A percentile compares a stretch with the other conserved stretches of the same genome.
Conservation (phyloP, 2,329 filamentous ascomycete species). For the Xylaria sp. region DNA sequence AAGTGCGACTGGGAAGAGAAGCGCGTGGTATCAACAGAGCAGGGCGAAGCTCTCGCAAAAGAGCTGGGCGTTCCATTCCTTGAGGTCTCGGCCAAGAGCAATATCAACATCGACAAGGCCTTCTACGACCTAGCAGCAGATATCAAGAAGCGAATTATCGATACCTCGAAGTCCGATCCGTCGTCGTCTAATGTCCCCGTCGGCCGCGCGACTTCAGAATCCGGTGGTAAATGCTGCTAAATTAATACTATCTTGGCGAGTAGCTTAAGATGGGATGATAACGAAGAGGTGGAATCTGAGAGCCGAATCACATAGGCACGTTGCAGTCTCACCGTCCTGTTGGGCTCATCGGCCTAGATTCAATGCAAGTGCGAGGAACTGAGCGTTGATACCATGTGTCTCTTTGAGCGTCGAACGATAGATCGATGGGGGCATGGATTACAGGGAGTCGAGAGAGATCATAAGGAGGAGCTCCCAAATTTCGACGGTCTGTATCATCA, state of each 20-base stretch:
- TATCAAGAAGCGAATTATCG: slow-evolving; percentile 98
- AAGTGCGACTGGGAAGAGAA: slow-evolving; percentile 99
- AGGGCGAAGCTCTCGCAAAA: slow-evolving; percentile 91
- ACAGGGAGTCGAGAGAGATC: slow-evolving; percentile 21
- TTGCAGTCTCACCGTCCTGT: slow-evolving; percentile 15
- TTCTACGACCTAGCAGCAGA: slow-evolving; percentile 95
- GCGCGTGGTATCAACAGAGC: slow-evolving; percentile 90
- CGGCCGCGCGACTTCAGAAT: slow-evolving; percentile 66
- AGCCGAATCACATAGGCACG: slow-evolving; percentile 14
- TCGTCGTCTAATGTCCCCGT: slow-evolving; percentile 73
- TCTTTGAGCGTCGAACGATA: slow-evolving; percentile 30
- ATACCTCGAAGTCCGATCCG: slow-evolving; percentile 83
- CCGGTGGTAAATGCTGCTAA: slow-evolving; percentile 81
- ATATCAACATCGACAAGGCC: slow-evolving; percentile 99
- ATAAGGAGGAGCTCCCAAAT: slow-evolving; percentile 11
- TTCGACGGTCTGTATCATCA: slow-evolving; percentile 36
- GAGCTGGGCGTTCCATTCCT: slow-evolving; percentile 98
- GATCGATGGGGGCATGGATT: slow-evolving; percentile 30
- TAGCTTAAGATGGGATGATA: slow-evolving; percentile 25
- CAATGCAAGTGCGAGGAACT: slow-evolving; percentile 7
- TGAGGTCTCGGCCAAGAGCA: slow-evolving; percentile 98
- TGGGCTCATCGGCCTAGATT: slow-evolving; percentile 29
- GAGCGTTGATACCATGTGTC: slow-evolving; percentile 33
- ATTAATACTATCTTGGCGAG: slow-evolving; percentile 10
- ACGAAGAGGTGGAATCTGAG: slow-evolving; percentile 17